Percentiles rank a stretch among this genome's conserved stretches.
Evolutionary conservation across 1,139 yeast species (phyloP).

Genomic region (Diutina pseudorugosa): DNA sequence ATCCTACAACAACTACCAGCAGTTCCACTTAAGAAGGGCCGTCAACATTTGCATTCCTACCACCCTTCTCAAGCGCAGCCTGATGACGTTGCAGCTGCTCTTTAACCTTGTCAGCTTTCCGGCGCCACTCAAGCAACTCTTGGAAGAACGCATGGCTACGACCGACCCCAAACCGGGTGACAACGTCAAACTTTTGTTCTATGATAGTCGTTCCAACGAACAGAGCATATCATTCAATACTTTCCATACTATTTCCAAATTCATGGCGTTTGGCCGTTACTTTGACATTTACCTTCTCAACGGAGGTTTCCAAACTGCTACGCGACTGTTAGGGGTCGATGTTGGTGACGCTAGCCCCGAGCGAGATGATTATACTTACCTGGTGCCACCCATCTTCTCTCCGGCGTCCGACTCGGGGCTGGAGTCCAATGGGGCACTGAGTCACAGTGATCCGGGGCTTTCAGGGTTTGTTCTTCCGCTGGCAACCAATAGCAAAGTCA

Average conservation of each 20-base stretch:
- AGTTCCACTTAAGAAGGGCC: background rate
- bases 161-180: background rate
- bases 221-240: background rate
- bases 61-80: background rate
- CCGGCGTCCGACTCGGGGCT: background rate
- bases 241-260: background rate
- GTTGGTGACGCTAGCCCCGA: background rate
- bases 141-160: background rate
- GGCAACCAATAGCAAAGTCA: background rate
- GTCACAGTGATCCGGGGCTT: background rate
- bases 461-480: slow-evolving; percentile 3
- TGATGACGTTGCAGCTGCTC: background rate
- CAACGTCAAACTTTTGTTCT: background rate
- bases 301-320: background rate
- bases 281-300: background rate
- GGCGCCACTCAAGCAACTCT: background rate
- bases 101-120: background rate
- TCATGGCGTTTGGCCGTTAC: background rate
- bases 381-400: background rate
- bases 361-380: background rate
- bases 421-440: background rate
- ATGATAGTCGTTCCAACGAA: background rate
- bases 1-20: background rate
- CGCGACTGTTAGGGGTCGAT: background rate
- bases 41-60: slow-evolving; percentile 2